Base-by-base conservation (phyloP, 352 stramenopile species). In the Phytophthora ohioensis region DNA sequence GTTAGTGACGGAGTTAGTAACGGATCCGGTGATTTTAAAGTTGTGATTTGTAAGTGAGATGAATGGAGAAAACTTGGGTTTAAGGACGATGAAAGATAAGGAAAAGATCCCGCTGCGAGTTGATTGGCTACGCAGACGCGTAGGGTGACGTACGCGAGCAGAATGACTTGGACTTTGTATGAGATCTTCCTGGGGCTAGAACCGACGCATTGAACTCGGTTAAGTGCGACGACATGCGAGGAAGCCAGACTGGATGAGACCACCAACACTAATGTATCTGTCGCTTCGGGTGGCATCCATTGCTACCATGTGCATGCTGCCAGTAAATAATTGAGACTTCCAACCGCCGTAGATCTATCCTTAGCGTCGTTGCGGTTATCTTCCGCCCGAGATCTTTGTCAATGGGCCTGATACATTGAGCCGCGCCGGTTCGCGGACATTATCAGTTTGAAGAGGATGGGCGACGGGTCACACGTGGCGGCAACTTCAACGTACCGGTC, bases 81-180 rank as follows among this genome's bases (percentile, higher is more conserved):
- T 64, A 58, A 9, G 17, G 46, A 41, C 36, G 0, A 30, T 2
- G 0, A 0, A 4, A 2, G n/a, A 34, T 56, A 67, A 17, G 47
- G 12, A 35, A 55, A 61, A 57, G 67, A 73, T 69, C 59, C 46
- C 32, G 52, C 38, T 34, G 59, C n/a, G 3, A 43, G 45, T 59
- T 69, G 59, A 73, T 73, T 69, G 60, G 67, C 58, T 64, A 57
- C 49, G 58, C 56, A 71, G 64, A 67, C 47, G 67, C 64, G 56
- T 60, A 65, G 11, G 47, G 63, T 74, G 61, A 71, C 67, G 49
- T 62, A 67, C 61, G 53, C 15, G 30, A 3, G 7, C 35, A 6
- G 15, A 48, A 27, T 67, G 55, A 71, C 68, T 60, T 55, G 68
- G n/a, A 8, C 5, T 57, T 56, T 67, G 55, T 68, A 67, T 67